Evolutionary conservation across 2,329 filamentous ascomycete species (phyloP).

Genomic region (Rutstroemia sp.): DNA sequence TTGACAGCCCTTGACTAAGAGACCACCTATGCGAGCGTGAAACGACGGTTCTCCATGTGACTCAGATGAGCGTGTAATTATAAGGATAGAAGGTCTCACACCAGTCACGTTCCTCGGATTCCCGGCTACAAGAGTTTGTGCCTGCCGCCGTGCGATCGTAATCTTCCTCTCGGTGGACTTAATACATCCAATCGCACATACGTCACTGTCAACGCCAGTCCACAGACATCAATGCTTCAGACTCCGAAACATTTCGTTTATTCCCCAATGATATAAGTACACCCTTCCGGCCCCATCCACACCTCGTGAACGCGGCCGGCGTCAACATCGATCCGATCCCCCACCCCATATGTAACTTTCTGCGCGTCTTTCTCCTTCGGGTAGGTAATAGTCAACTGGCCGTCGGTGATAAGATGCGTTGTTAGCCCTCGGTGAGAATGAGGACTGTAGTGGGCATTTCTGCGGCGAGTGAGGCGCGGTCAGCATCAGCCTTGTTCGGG

Average conservation of each 20-base stretch:
- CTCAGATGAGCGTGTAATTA: too few species aligned
- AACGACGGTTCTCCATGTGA: too few species aligned
- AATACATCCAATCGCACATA: too few species aligned
- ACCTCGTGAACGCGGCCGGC: slow-evolving; percentile 59
- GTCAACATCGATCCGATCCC: slow-evolving; percentile 59
- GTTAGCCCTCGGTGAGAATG: slow-evolving; percentile 58
- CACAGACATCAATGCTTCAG: too few species aligned
- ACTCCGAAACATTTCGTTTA: slow-evolving; percentile 22
- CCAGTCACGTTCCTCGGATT: too few species aligned
- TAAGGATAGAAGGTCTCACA: too few species aligned
- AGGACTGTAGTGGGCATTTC: slow-evolving; percentile 60
- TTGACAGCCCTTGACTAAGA: too few species aligned
- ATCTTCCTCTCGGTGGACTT: too few species aligned
- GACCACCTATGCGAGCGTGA: too few species aligned
- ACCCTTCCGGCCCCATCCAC: slow-evolving; percentile 58
- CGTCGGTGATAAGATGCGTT: slow-evolving; percentile 61
- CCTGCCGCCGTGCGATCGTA: too few species aligned
- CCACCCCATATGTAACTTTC: slow-evolving; percentile 52
- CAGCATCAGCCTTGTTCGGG: slow-evolving; percentile 7
- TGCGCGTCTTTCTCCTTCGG: slow-evolving; percentile 47
- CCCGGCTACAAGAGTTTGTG: too few species aligned
- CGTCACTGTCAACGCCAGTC: too few species aligned
- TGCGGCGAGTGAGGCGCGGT: slow-evolving; percentile 28
- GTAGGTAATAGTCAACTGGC: slow-evolving; percentile 59
- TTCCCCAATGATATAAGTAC: slow-evolving; percentile 61